phyloP scores from a whole-genome alignment of 768 basidiomycete genomes.

The Rhodotorula kratochvilovae region DNA sequence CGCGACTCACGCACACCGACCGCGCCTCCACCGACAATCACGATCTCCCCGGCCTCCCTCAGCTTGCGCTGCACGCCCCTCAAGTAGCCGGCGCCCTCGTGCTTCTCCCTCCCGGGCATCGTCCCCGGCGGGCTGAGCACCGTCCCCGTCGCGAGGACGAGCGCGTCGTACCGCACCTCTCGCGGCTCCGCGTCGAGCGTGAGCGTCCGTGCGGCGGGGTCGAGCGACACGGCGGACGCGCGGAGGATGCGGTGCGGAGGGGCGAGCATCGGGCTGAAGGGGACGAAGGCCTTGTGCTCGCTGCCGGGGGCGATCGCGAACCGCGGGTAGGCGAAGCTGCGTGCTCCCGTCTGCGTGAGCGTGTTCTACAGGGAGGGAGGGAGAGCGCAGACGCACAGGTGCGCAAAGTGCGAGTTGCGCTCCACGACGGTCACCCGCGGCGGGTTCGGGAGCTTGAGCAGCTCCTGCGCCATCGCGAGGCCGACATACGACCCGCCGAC shows the following conservation, averaged over 20 bases:
- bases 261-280: conserved; percentile 47
- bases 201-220: conserved; percentile 9
- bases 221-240: conserved; percentile 14
- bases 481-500: conserved; percentile 61
- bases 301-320: conserved; percentile 59
- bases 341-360: conserved; percentile 15
- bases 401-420: conserved; percentile 51
- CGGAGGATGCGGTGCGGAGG: conserved; percentile 16
- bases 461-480: conserved; percentile 18
- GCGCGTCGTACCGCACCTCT: conserved; percentile 56
- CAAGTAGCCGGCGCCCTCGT: conserved; percentile 55
- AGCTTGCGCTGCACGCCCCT: conserved; percentile 55
- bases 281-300: conserved; percentile 66
- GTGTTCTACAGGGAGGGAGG: fast-evolving
- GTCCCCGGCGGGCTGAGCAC: conserved; percentile 37
- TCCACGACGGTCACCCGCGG: conserved; percentile 56
- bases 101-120: conserved; percentile 19
- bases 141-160: conserved; percentile 60
- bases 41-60: conserved; percentile 54
- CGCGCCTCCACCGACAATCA: conserved; percentile 69
- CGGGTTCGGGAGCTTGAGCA: conserved; percentile 50
- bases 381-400: conserved; percentile 11
- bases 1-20: conserved; percentile 63
- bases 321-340: conserved; percentile 60
- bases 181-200: conserved; percentile 9